Evolutionary conservation across 2,329 filamentous ascomycete genomes (phyloP).

Genomic region (Xylariomycetidae sp.): DNA sequence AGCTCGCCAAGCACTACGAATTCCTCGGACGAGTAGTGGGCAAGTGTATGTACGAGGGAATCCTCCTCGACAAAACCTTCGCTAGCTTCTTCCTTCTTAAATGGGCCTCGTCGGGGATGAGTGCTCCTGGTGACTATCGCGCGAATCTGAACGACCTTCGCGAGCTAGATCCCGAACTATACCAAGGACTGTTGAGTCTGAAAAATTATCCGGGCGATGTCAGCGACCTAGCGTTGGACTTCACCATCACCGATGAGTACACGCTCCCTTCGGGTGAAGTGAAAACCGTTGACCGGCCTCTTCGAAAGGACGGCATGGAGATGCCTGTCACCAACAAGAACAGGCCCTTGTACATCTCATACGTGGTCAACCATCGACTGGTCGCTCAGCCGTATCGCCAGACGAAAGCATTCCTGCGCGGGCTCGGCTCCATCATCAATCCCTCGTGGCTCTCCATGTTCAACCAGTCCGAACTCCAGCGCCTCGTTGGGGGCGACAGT

Average conservation of each 20-base stretch:
- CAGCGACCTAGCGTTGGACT: conserved; percentile 76
- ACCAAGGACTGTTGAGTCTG: conserved; percentile 75
- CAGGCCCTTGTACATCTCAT: conserved; percentile 87
- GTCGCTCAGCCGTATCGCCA: conserved; percentile 75
- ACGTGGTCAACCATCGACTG: conserved; percentile 82
- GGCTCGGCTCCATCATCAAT: conserved; percentile 81
- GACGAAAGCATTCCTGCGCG: conserved; percentile 81
- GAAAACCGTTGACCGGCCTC: conserved; percentile 66
- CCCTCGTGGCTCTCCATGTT: conserved; percentile 97
- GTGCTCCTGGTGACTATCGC: conserved; percentile 60
- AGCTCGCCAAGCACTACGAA: conserved; percentile 72
- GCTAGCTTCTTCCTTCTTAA: conserved; percentile 95
- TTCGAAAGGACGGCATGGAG: conserved; percentile 73
- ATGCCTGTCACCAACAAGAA: conserved; percentile 86
- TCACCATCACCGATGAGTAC: conserved; percentile 75
- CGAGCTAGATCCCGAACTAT: conserved; percentile 85
- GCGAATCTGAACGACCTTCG: conserved; percentile 92
- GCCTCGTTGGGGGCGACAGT: conserved; percentile 82
- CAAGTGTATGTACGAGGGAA: conserved; percentile 96
- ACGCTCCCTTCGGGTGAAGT: conserved; percentile 41
- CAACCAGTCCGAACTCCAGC: conserved; percentile 92
- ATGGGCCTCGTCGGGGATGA: conserved; percentile 74
- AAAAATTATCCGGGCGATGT: conserved; percentile 86
- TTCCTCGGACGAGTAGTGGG: conserved; percentile 91
- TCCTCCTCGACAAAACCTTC: conserved; percentile 88